phyloP scores from a whole-genome alignment of 495 filamentous ascomycete genomes.

The Neohortaea acidophila region DNA sequence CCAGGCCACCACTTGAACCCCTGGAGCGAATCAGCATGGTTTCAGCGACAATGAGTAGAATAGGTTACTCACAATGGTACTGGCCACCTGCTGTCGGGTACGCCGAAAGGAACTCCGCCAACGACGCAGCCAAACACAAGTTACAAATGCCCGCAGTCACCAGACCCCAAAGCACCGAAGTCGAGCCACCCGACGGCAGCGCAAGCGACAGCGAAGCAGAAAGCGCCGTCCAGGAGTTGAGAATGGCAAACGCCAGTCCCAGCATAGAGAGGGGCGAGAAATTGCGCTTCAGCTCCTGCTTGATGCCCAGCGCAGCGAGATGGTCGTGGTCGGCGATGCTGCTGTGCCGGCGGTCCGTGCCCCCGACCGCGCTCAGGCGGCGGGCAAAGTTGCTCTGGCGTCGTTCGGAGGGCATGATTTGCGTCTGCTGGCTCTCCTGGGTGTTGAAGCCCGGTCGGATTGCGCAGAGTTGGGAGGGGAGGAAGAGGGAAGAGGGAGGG shows the following conservation, averaged over 20 bases:
- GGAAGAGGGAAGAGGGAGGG: too few species aligned
- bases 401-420: too few species aligned
- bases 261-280: constrained; percentile 42
- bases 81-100: constrained; percentile 54
- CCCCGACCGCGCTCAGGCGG: too few species aligned
- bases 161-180: constrained; percentile 45
- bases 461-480: too few species aligned
- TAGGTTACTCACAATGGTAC: too few species aligned
- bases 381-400: too few species aligned
- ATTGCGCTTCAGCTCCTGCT: constrained; percentile 25
- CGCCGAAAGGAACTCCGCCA: constrained; percentile 59
- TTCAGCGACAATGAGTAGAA: too few species aligned
- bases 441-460: too few species aligned
- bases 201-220: constrained; percentile 39
- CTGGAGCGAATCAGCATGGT: constrained; percentile 65
- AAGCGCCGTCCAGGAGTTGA: constrained; percentile 46
- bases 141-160: constrained; percentile 57
- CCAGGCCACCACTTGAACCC: constrained; percentile 51
- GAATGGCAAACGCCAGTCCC: constrained; percentile 43
- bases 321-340: constrained; percentile 23
- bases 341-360: neutral
- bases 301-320: constrained; percentile 24
- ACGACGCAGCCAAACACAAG: constrained; percentile 51
- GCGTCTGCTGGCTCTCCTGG: too few species aligned
- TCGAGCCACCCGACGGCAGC: constrained; percentile 37